These are phyloP conservation scores for Mentha longifolia DNA, from an alignment of 257 asterid species.

Conservation along the genomic window DNA sequence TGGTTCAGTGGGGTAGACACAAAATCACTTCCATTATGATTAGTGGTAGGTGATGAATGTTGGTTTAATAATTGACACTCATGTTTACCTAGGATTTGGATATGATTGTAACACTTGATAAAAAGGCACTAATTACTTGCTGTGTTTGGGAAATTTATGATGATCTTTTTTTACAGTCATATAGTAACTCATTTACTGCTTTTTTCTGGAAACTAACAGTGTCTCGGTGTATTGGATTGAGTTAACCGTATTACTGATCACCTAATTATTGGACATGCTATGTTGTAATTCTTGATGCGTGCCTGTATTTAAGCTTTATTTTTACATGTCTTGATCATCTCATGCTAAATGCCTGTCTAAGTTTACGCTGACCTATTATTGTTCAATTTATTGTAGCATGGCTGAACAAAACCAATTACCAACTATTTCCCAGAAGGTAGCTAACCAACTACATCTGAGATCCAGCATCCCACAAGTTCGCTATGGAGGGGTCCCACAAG, in stretches of 20 bases:
- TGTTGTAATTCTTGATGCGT: background rate
- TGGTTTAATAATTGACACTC: background rate
- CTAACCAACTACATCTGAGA: slow-evolving; percentile 77
- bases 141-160: background rate
- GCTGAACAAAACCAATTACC: slow-evolving; percentile 67
- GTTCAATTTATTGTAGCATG: slow-evolving; percentile 45
- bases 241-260: background rate
- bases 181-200: background rate
- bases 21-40: too few species aligned
- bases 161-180: background rate
- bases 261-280: background rate
- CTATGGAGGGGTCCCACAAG: slow-evolving; percentile 52
- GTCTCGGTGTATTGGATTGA: background rate
- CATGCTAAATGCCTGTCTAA: background rate
- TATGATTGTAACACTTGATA: background rate
- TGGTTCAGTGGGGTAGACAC: background rate
- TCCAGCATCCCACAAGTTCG: slow-evolving; percentile 60
- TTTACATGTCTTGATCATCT: slow-evolving; percentile 4
- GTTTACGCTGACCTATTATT: background rate
- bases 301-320: background rate
- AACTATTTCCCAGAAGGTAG: slow-evolving; percentile 64
- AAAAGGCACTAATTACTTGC: background rate
- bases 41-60: too few species aligned
- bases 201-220: background rate
- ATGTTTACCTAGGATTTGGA: background rate